Base-by-base conservation (phyloP, 768 basidiomycete genomes). In the Gloeophyllum trabeum region DNA sequence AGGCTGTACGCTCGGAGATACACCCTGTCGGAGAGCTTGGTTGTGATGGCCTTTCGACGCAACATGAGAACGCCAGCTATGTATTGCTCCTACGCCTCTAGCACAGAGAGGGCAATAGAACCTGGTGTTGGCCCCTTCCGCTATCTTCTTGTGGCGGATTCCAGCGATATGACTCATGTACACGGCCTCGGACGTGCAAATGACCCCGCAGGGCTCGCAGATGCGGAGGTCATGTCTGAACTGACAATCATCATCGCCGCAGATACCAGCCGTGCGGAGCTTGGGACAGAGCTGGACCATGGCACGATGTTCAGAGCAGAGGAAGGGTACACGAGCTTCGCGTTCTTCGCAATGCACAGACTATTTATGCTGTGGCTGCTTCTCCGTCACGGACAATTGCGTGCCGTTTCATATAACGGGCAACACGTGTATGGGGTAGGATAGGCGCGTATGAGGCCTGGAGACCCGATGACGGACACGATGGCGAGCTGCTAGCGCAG, bases 201-300 rank as follows among this genome's bases (percentile, higher is more conserved):
- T 50, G 32, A 62, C 44, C 5, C 53, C 53, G 47, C 72, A 74
- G 2, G 55, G 48, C 12, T 64, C 60, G 47, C 71, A 73, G 16
- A 51, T 48, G 2, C 54, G 43, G 14, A 72, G 46, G 35, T 61
- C 59, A 46, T 73, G 71, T 16, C 51, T 48, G 30, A 47, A 51
- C 0, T 23, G 7, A 45, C 71, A 73, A 3, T 39, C 24, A 0
- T 46, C 2, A 23, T 55, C 48, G 1, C 52, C 47, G 52, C 71
- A 73, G 6, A 30, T 30, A 16, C 28, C 28, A n/a, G n/a, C n/a
- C n/a, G n/a, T n/a, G n/a, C n/a, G n/a, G n/a, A n/a, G n/a, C n/a
- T n/a, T n/a, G n/a, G n/a, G n/a, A n/a, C n/a, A n/a, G n/a, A n/a
- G n/a, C n/a, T n/a, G n/a, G n/a, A n/a, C n/a, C n/a, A n/a, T n/a